These are phyloP conservation scores for Colletotrichum acutatum DNA, from an alignment of 2,329 filamentous ascomycete species.

Conservation along the genomic window DNA sequence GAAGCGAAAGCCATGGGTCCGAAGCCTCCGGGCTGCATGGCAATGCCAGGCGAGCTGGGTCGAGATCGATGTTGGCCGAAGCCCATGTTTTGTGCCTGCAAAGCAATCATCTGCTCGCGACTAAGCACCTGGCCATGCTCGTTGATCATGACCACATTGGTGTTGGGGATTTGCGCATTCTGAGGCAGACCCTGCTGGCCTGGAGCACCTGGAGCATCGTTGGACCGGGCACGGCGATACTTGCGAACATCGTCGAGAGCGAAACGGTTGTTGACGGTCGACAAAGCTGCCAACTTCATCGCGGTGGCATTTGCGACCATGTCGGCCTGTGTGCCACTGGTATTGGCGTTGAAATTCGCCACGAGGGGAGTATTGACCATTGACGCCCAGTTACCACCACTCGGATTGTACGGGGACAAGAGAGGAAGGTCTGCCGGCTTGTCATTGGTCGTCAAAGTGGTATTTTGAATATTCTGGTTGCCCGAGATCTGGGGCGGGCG, in stretches of 20 bases:
- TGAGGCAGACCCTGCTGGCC: conserved; percentile 17
- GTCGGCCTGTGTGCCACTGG: conserved; percentile 79
- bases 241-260: conserved; percentile 97
- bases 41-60: conserved; percentile 88
- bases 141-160: conserved; percentile 93
- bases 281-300: conserved; percentile 97
- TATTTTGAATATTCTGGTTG: conserved; percentile 81
- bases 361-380: conserved; percentile 99
- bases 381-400: conserved; percentile 95
- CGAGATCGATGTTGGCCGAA: conserved; percentile 81
- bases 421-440: conserved; percentile 79
- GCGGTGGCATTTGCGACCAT: conserved; percentile 99
- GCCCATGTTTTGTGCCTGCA: conserved; percentile 74
- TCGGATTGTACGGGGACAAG: conserved; percentile 83
- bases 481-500: conserved; percentile 76
- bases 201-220: conserved; percentile 74
- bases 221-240: conserved; percentile 90
- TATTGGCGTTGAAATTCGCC: conserved; percentile 76
- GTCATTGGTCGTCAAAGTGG: conserved; percentile 80
- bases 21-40: conserved; percentile 74
- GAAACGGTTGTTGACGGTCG: conserved; percentile 98
- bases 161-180: conserved; percentile 69
- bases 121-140: conserved; percentile 90
- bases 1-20: conserved; percentile 80
- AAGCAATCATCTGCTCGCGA: conserved; percentile 83